Conservation (phyloP, 129 eudicot genomes). For the Helianthus tuberosus region DNA sequence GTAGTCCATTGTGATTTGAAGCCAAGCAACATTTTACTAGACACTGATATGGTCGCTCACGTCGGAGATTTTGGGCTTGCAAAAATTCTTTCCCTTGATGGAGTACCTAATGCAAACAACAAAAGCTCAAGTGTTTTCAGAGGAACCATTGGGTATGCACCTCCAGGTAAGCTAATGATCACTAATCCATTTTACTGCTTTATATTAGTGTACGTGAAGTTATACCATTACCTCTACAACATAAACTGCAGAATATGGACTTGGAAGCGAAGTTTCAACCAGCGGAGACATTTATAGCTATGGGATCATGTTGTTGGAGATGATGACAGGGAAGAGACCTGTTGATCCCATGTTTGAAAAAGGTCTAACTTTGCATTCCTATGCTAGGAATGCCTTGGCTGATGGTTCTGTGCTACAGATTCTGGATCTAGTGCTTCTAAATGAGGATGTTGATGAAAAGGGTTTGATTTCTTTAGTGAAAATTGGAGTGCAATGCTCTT, state of each 20-base stretch:
- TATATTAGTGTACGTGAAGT: not conserved
- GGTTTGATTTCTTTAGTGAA: slow-evolving; percentile 11
- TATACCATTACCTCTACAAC: not conserved
- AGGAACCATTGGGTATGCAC: slow-evolving; percentile 44
- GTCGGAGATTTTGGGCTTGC: slow-evolving; percentile 51
- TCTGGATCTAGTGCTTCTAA: slow-evolving; percentile 30
- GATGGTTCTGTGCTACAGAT: slow-evolving; percentile 22
- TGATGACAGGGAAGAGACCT: slow-evolving; percentile 34
- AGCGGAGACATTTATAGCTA: slow-evolving; percentile 43
- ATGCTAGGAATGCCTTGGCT: slow-evolving; percentile 25
- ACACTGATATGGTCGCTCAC: slow-evolving; percentile 43
- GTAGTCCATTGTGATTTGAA: slow-evolving; percentile 46
- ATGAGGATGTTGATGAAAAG: slow-evolving; percentile 12
- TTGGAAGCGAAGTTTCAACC: slow-evolving; percentile 34
- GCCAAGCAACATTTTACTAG: slow-evolving; percentile 43
- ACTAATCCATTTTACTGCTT: not conserved
- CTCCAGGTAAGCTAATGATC: slow-evolving; percentile 25
- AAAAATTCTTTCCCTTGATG: slow-evolving; percentile 22
- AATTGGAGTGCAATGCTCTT: slow-evolving; percentile 18
- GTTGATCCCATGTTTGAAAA: slow-evolving; percentile 30
- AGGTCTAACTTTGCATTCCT: slow-evolving; percentile 27
- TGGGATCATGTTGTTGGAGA: slow-evolving; percentile 44
- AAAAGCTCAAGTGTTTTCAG: slow-evolving; percentile 17
- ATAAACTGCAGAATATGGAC: slow-evolving; percentile 43
- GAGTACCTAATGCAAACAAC: slow-evolving; percentile 11